A percentile compares a stretch with the other conserved stretches of the same genome.
phyloP scores from a whole-genome alignment of 768 basidiomycete genomes.

The Suillus plorans region DNA sequence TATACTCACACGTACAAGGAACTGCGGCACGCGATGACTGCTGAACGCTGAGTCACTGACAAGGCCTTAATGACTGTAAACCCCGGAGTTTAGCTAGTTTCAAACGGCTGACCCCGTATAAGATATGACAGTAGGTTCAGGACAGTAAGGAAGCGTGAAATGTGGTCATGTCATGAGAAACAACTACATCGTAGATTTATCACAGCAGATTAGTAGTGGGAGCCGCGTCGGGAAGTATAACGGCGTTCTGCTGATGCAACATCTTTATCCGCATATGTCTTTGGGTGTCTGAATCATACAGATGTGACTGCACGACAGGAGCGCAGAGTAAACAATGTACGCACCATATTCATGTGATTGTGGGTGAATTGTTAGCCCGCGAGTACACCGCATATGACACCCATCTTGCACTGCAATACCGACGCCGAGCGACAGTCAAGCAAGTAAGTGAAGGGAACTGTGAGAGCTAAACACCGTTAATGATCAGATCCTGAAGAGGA shows the following conservation, averaged over 20 bases:
- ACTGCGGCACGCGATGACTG: neutral
- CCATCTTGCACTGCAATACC: neutral
- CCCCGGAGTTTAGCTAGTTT: neutral
- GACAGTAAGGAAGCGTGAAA: no score
- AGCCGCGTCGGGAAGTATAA: neutral
- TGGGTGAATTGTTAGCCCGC: neutral
- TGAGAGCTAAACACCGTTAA: neutral
- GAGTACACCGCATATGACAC: neutral
- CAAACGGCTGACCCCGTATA: no score
- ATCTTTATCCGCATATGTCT: neutral
- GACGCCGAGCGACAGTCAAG: neutral
- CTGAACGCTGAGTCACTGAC: no score
- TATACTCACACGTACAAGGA: no score
- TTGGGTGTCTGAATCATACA: neutral
- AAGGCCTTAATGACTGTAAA: neutral
- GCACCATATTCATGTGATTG: neutral
- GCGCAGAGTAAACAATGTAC: neutral
- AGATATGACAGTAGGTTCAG: no score
- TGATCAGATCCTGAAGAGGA: neutral
- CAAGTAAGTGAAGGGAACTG: neutral
- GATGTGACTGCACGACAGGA: neutral
- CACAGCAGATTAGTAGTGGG: no score
- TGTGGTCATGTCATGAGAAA: no score
- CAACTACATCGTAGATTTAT: no score
- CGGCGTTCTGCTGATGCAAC: no score